These are phyloP conservation scores for Echria macrotheca DNA, from an alignment of 495 filamentous ascomycete species.

Conservation along the genomic window DNA sequence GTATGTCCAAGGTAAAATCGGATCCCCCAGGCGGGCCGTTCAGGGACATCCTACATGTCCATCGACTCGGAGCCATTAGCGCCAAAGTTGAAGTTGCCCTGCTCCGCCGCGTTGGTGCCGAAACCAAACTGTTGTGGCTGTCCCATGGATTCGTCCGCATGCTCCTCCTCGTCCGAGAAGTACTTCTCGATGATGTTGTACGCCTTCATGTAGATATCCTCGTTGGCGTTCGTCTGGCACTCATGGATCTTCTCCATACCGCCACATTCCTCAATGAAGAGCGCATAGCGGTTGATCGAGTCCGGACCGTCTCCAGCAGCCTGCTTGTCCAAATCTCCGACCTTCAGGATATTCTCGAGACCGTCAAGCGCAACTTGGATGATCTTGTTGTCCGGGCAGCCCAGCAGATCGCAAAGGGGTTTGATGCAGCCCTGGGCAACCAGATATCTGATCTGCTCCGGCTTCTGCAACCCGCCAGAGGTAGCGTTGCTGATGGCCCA, in stretches of 20 bases:
- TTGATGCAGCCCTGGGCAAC: constrained; percentile 93
- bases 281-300: constrained; percentile 89
- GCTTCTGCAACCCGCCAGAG: constrained; percentile 95
- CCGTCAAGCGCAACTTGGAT: constrained; percentile 98
- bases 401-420: constrained; percentile 92
- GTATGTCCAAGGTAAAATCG: no score
- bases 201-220: constrained; percentile 99
- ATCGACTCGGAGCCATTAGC: constrained; percentile 89
- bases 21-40: no score
- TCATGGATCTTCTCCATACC: constrained; percentile 99
- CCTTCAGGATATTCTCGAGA: constrained; percentile 98
- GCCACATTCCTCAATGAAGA: constrained; percentile 97
- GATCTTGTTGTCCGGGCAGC: constrained; percentile 99
- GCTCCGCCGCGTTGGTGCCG: constrained; percentile 67
- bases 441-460: constrained; percentile 94
- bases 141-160: constrained; percentile 58
- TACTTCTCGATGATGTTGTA: constrained; percentile 99
- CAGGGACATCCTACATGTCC: constrained; percentile 99
- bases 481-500: constrained; percentile 99
- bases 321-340: constrained; percentile 98
- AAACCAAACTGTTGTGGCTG: constrained; percentile 71
- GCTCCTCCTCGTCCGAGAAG: constrained; percentile 97
- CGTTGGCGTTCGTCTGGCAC: constrained; percentile 99
- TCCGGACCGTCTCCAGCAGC: constrained; percentile 65
- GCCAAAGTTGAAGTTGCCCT: constrained; percentile 81